Conservation (phyloP, 1,284 basidiomycete species). For the Ceratobasidium sp. region DNA sequence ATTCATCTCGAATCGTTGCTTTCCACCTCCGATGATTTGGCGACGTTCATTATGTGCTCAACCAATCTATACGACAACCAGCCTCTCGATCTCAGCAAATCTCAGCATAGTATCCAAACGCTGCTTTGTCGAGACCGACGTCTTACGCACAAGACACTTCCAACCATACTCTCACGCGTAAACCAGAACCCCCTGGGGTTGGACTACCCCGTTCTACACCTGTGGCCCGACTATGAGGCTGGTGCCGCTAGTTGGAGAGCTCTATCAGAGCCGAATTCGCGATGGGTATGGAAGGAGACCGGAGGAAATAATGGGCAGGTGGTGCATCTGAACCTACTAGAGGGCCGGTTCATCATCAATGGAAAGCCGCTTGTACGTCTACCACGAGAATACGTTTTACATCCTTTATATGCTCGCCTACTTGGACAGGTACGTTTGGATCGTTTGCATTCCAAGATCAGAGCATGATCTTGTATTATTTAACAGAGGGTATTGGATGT, state of each 20-base stretch:
- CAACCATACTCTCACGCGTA: neutral
- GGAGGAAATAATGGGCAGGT: constrained; percentile 2
- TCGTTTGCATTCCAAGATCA: neutral
- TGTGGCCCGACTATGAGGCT: constrained; percentile 5
- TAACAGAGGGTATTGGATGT: constrained; percentile 33
- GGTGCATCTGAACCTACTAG: constrained; percentile 45
- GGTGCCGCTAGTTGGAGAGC: constrained; percentile 7
- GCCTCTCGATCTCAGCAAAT: constrained; percentile 24
- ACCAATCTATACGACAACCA: constrained; percentile 44
- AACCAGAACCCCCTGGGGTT: neutral
- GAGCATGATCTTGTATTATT: neutral
- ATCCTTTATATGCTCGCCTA: constrained; percentile 45
- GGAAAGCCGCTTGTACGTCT: constrained; percentile 47
- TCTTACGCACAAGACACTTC: constrained; percentile 5
- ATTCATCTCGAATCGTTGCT: constrained; percentile 19
- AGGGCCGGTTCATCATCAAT: constrained; percentile 45
- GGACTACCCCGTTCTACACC: neutral
- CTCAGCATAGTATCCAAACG: neutral
- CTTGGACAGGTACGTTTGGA: constrained; percentile 47
- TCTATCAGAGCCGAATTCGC: neutral
- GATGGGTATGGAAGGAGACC: constrained; percentile 40
- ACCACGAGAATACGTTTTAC: constrained; percentile 31
- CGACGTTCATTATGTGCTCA: constrained; percentile 43
- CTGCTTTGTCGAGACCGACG: constrained; percentile 39
- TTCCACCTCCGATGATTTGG: constrained; percentile 29